These are phyloP conservation scores for Cercospora berteroae DNA, from an alignment of 2,329 filamentous ascomycete species.

Conservation along the genomic window DNA sequence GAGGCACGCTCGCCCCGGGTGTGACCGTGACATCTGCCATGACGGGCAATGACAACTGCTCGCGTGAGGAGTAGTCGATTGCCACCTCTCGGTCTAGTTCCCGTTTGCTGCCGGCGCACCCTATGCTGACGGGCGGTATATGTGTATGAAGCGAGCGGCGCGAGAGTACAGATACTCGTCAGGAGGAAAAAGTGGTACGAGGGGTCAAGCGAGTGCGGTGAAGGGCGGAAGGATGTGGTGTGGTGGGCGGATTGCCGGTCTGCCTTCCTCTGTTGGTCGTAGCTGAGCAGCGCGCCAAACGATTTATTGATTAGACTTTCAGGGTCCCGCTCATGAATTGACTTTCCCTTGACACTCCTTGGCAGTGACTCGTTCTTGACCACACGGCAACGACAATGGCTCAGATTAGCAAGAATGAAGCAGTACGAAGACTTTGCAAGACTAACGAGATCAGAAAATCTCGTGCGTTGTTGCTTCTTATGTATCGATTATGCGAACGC, in stretches of 20 bases:
- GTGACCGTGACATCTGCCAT: slow-evolving; percentile 11
- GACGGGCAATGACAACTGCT: background rate
- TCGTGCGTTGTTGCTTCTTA: background rate
- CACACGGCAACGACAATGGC: background rate
- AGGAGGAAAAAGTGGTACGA: background rate
- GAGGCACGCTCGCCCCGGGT: slow-evolving; percentile 1
- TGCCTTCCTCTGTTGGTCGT: background rate
- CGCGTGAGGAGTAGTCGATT: background rate
- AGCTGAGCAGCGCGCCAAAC: background rate
- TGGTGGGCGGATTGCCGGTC: background rate
- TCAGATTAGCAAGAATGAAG: background rate
- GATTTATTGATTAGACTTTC: slow-evolving; percentile 3
- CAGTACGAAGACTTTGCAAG: background rate
- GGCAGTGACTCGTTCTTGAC: background rate
- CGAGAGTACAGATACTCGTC: background rate
- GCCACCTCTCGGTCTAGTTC: background rate
- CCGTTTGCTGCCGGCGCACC: slow-evolving; percentile 1
- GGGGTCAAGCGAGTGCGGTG: slow-evolving; percentile 1
- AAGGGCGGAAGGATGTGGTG: background rate
- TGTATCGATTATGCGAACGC: background rate
- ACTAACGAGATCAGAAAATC: background rate
- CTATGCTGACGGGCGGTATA: background rate
- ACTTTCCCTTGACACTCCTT: background rate
- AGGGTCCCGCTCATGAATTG: background rate
- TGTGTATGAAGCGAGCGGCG: background rate